phyloP scores from a whole-genome alignment of 805 yeast genomes.

The Starmerella geochares region DNA sequence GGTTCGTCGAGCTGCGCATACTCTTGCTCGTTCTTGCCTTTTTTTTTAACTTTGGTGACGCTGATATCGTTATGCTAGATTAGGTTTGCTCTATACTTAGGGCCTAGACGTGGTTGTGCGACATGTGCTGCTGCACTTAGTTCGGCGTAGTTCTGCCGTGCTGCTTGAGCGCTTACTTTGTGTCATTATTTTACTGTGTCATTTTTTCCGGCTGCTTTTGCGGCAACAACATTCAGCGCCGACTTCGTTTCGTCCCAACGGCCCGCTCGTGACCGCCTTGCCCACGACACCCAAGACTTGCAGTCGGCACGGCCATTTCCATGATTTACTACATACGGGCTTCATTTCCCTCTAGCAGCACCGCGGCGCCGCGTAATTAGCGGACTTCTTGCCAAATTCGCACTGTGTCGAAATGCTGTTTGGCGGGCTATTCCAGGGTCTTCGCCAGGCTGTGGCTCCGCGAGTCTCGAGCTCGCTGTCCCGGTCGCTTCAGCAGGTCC shows the following conservation, averaged over 20 bases:
- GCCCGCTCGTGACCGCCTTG: neutral
- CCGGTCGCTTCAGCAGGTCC: slow-evolving; percentile 15
- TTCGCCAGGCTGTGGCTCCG: slow-evolving; percentile 6
- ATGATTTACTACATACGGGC: neutral
- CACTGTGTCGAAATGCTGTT: slow-evolving; percentile 3
- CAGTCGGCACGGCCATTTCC: no score
- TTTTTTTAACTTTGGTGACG: no score
- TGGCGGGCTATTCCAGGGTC: slow-evolving; percentile 12
- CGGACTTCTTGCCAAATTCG: neutral
- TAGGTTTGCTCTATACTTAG: no score
- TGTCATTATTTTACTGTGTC: neutral
- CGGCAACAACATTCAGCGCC: neutral
- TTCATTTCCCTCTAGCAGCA: neutral
- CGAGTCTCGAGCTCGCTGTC: neutral
- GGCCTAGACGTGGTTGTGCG: no score
- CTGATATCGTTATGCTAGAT: no score
- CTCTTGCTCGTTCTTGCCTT: no score
- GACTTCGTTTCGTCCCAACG: neutral
- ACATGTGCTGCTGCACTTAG: no score
- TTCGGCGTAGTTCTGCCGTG: no score
- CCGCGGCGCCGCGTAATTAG: neutral
- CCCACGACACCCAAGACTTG: no score
- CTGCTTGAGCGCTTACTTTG: no score
- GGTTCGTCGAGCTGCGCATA: no score
- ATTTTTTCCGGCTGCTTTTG: neutral